These are phyloP conservation scores for Claviceps lovelessii DNA, from an alignment of 2,329 filamentous ascomycete genomes.

Conservation along the genomic window DNA sequence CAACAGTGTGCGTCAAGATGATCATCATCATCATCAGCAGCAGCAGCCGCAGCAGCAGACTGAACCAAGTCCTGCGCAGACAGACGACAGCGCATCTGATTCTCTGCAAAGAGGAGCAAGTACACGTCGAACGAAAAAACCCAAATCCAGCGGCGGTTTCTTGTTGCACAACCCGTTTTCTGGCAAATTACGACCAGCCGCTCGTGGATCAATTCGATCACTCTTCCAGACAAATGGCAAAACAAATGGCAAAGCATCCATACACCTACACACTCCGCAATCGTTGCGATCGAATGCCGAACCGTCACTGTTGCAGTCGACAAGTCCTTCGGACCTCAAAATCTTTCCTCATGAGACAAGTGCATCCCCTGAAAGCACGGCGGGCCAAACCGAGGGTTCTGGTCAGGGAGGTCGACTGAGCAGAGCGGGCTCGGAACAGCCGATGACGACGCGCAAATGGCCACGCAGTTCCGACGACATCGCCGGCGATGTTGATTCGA, in stretches of 20 bases:
- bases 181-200: constrained; percentile 18
- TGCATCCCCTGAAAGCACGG: neutral
- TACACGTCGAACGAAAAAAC: constrained; percentile 23
- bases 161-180: constrained; percentile 31
- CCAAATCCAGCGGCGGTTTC: constrained; percentile 35
- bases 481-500: constrained; percentile 56
- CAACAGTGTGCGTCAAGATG: constrained; percentile 6
- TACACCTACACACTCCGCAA: neutral
- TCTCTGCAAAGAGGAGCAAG: constrained; percentile 12
- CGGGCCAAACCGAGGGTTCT: neutral
- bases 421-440: neutral
- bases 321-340: neutral
- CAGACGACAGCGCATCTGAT: neutral
- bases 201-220: constrained; percentile 16
- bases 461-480: neutral
- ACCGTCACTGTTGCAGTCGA: neutral
- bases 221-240: constrained; percentile 11
- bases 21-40: constrained; percentile 1
- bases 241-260: constrained; percentile 10
- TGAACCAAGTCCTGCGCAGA: constrained; percentile 1
- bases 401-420: neutral
- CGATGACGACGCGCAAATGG: neutral
- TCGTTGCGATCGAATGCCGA: constrained; percentile 1
- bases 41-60: constrained; percentile 1
- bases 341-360: neutral